Base-by-base conservation (phyloP, 495 filamentous ascomycete genomes). In the Ramalina peruviana region DNA sequence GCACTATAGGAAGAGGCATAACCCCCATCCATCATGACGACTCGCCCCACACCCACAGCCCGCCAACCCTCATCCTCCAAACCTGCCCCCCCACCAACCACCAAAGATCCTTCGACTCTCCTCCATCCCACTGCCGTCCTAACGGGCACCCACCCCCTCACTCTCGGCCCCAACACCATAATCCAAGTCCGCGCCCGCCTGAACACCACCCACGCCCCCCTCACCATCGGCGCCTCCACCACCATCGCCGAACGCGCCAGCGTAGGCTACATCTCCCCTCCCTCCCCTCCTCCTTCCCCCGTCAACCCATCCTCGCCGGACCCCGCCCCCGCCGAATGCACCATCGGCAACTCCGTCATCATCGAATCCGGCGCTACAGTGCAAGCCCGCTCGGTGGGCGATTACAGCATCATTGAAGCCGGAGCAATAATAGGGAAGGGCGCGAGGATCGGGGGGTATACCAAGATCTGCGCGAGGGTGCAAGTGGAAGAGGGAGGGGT, bases 161-260 rank as follows among this genome's bases (percentile, higher is more conserved):
- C 66, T 25, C 71, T 88, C 46, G 71, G 71, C 42, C 58, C 72
- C 46, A 74, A 82, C 60, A 73, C 71, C 20, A 74, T 88, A 15
- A 62, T 89, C 46, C 85, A 88, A 62, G 83, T 84, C 7, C 79
- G 82, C 46, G 68, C 75, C 4, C 74, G 72, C 37, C 66, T 89
- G 43, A 71, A 75, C 47, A 80, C 81, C 0, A 60, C 68, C 5
- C 59, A 67, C 40, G 82, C 76, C 0, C 69, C 77, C 20, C 70
- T 89, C 40, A 75, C 68, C 3, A 71, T 89, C 33, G 82, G 81
- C 1, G 71, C 72, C 17, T 65, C 72, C 42, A 82, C 79, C 58
- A 78, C 86, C 43, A 67, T 89, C 16, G 72, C 75, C 52, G 85
- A 88, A 66, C 73, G 78, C n/a, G 67, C 72, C 16, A 65, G 58